These are phyloP conservation scores for Trichoderma asperelloides DNA, from an alignment of 495 filamentous ascomycete genomes.

Conservation along the genomic window DNA sequence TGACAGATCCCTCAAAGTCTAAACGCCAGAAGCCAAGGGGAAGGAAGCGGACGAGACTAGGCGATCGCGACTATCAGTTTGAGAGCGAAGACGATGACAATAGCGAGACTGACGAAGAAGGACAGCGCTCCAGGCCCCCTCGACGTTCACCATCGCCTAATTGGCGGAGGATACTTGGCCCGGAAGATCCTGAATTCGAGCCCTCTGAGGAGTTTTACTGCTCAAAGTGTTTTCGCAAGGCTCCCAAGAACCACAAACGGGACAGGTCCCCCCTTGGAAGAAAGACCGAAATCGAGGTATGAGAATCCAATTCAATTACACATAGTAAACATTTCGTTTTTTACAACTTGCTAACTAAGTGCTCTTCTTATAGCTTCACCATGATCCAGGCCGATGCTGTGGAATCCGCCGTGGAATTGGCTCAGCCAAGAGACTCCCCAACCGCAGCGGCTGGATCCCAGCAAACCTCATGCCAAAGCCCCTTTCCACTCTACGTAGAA, in stretches of 20 bases:
- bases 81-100: background rate
- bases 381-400: background rate
- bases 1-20: background rate
- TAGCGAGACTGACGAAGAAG: background rate
- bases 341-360: background rate
- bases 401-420: background rate
- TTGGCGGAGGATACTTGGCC: background rate
- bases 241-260: background rate
- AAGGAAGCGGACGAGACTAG: background rate
- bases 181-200: background rate
- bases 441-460: conserved; percentile 5
- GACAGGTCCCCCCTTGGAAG: background rate
- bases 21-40: background rate
- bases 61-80: background rate
- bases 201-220: background rate
- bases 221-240: background rate
- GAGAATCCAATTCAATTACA: too few species aligned
- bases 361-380: background rate
- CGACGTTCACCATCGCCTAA: background rate
- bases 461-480: background rate
- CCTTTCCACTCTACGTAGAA: background rate
- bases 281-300: background rate
- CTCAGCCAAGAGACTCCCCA: background rate
- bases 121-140: background rate
- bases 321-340: background rate